phyloP scores from a whole-genome alignment of 2,329 filamentous ascomycete genomes.

The Fusarium tanahbumbuense region DNA sequence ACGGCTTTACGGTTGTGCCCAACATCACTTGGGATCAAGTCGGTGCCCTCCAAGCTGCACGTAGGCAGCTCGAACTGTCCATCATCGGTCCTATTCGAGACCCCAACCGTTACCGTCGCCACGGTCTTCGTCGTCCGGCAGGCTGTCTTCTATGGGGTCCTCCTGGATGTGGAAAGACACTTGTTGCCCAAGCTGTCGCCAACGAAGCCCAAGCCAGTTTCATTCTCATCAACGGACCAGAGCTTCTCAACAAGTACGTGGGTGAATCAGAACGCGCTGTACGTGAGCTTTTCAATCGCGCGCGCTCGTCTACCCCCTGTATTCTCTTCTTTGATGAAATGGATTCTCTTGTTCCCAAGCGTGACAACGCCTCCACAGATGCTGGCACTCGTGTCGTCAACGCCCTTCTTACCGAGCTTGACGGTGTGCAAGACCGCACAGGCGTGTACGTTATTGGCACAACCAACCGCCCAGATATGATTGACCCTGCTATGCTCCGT shows the following conservation, averaged over 20 bases:
- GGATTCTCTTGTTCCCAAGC: conserved; percentile 87
- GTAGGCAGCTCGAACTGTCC: conserved; percentile 82
- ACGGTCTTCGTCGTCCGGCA: conserved; percentile 83
- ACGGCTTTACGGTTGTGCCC: conserved; percentile 95
- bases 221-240: conserved; percentile 96
- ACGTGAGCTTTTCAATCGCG: conserved; percentile 89
- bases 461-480: conserved; percentile 95
- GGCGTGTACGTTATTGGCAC: conserved; percentile 96
- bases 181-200: conserved; percentile 94
- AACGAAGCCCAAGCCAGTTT: conserved; percentile 97
- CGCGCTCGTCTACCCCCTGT: conserved; percentile 86
- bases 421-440: conserved; percentile 81
- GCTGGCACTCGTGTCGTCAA: conserved; percentile 92
- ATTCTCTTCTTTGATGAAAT: conserved; percentile 99
- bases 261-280: conserved; percentile 95
- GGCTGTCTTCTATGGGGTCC: conserved; percentile 97
- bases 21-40: conserved; percentile 94
- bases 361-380: conserved; percentile 83
- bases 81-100: conserved; percentile 91
- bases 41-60: conserved; percentile 82
- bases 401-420: conserved; percentile 91
- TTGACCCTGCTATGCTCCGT: conserved; percentile 93
- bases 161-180: conserved; percentile 95
- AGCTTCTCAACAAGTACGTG: conserved; percentile 97
- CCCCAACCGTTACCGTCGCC: conserved; percentile 78